Conservation (phyloP, 257 asterid genomes). For the Gentiana dahurica region DNA sequence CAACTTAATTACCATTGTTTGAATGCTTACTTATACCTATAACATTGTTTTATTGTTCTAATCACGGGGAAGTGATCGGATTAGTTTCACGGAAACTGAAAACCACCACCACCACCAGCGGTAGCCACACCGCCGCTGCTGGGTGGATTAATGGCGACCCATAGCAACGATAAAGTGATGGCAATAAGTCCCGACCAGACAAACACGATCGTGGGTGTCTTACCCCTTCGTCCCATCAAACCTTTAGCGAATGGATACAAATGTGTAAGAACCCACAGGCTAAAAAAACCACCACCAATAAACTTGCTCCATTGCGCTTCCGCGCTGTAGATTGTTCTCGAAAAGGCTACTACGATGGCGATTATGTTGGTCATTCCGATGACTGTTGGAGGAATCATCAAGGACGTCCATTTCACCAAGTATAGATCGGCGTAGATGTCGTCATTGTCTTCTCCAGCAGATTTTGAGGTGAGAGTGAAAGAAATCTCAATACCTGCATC, state of each 20-base stretch:
- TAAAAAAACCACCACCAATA: conserved; percentile 34
- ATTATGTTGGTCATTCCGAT: conserved; percentile 30
- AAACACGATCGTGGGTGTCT: conserved; percentile 37
- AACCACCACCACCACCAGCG: not conserved
- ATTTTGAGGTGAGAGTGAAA: conserved; percentile 33
- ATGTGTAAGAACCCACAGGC: conserved; percentile 38
- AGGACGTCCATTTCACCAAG: conserved; percentile 28
- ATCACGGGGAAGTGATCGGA: no score
- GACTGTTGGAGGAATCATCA: conserved; percentile 37
- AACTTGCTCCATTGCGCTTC: conserved; percentile 31
- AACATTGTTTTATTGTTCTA: no score
- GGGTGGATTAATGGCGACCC: conserved; percentile 24
- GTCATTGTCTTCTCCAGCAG: conserved; percentile 24
- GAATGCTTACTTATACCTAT: no score
- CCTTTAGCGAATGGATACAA: conserved; percentile 41
- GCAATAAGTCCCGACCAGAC: conserved; percentile 43
- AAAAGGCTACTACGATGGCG: conserved; percentile 22
- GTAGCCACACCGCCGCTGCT: not conserved
- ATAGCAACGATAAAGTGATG: conserved; percentile 30
- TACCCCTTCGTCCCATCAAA: conserved; percentile 29
- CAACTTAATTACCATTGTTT: no score
- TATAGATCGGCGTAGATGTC: conserved; percentile 28
- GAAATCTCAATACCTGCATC: conserved; percentile 37
- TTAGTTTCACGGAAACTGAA: conserved; percentile 8
- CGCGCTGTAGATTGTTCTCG: conserved; percentile 19